Base-by-base conservation (phyloP, 2,329 filamentous ascomycete species). In the Apiospora marii region DNA sequence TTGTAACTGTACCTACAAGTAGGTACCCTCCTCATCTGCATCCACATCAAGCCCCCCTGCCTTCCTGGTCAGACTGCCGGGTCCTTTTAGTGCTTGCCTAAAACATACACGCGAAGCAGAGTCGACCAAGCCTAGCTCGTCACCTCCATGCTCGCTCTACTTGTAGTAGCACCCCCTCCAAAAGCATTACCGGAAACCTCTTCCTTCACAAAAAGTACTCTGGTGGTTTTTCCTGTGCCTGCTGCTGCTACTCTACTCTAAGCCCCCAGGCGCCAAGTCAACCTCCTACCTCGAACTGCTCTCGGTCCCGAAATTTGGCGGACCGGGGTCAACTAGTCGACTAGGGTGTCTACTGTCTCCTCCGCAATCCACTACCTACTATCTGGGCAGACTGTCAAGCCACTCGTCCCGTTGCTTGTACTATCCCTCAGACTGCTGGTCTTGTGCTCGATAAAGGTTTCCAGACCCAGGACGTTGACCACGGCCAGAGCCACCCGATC, bases 31-130 rank as follows among this genome's bases (percentile, higher is more conserved):
- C 12, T 19, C 58, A 64, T 64, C 58, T 41, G 34, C 58, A 64
- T 14, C 58, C 58, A 69, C 67, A 48, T 46, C 67, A 19, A 49
- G 22, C 19, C 27, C 67, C 67, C 44, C 44, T 64, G 58, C 58
- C 49, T 46, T 34, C 27, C 67, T 69, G 67, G 67, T 69, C 67
- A 69, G 67, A 69, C 67, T 69, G 67, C 44, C 67, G 67, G 67
- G 67, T 69, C 67, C 67, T 69, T 44, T 69, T 69, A 69, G 67
- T 46, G 67, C 67, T 69, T 69, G 44, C 67, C 67, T 49, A 69
- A 49, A 46, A 69, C 44, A 69, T 64, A 64, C 34, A 64, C 58
- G 58, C 58, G 58, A 64, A 64, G 58, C 30, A 41, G 34, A 22
- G 34, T 41, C 58, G 30, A 64, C 58, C 58, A 64, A 64, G 58